A percentile compares a stretch with the other conserved stretches of the same genome.
Conservation (phyloP, 208 protist species). For the Endotrypanum monterogeii region DNA sequence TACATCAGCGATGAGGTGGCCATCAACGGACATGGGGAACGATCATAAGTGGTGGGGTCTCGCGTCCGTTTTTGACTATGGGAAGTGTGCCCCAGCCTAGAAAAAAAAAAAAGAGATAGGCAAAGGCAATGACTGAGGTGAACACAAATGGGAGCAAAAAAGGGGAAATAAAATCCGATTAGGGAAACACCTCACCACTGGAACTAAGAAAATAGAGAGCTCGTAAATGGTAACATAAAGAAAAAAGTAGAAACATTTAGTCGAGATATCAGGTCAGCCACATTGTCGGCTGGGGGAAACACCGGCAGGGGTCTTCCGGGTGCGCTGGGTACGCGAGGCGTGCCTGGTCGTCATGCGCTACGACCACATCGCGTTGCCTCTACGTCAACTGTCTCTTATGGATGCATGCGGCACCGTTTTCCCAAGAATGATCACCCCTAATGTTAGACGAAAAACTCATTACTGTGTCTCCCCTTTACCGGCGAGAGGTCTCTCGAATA, state of each 20-base stretch:
- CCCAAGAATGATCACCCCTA: not conserved
- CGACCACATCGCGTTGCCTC: not conserved
- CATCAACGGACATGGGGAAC: conserved; percentile 25
- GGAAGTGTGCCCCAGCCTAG: not conserved
- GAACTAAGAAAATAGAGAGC: no score
- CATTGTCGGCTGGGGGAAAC: not conserved
- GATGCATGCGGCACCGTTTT: not conserved
- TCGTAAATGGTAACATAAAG: no score
- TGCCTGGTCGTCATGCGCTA: not conserved
- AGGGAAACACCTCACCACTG: no score
- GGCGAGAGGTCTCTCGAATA: no score
- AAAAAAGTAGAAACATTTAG: no score
- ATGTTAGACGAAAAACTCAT: no score
- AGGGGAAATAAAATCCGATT: no score
- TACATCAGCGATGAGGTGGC: conserved; percentile 35
- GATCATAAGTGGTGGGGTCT: not conserved
- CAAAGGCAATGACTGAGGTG: no score
- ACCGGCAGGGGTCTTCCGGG: no score
- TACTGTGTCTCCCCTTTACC: not conserved
- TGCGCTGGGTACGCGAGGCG: not conserved
- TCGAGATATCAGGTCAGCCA: not conserved
- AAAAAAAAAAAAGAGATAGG: not conserved
- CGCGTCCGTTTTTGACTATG: not conserved
- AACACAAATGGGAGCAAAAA: no score
- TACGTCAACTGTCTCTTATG: not conserved